Evolutionary conservation across 2,329 filamentous ascomycete genomes (phyloP).

Genomic region (Aureobasidium leucospermi): DNA sequence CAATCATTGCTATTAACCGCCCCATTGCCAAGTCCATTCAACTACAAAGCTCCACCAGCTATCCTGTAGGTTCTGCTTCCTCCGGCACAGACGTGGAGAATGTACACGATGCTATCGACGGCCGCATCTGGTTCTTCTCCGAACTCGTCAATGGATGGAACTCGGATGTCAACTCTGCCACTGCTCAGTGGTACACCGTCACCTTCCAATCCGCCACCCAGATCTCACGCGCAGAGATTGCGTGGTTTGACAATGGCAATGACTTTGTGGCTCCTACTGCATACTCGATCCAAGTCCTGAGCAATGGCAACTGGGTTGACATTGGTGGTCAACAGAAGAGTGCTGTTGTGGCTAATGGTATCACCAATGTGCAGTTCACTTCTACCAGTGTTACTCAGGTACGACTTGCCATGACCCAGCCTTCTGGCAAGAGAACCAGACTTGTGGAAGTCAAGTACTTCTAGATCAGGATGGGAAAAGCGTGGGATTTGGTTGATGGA

Average conservation of each 20-base stretch:
- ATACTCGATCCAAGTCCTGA: conserved; percentile 26
- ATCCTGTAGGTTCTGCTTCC: conserved; percentile 29
- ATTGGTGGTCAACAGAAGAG: conserved; percentile 20
- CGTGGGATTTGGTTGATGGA: no score
- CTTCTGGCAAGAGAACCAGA: conserved; percentile 27
- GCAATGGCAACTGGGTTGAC: conserved; percentile 24
- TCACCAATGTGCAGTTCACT: conserved; percentile 29
- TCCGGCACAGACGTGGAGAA: conserved; percentile 21
- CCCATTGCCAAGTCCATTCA: conserved; percentile 33
- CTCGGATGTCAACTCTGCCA: conserved; percentile 24
- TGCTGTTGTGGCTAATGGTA: conserved; percentile 29
- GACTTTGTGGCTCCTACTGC: conserved; percentile 25
- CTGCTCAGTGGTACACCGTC: conserved; percentile 31
- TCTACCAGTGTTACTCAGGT: conserved; percentile 22
- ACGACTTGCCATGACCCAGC: conserved; percentile 29
- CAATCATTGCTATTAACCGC: conserved; percentile 24
- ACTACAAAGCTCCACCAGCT: conserved; percentile 23
- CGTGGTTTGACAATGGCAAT: conserved; percentile 28
- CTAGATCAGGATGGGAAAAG: not conserved
- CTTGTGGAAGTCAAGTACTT: conserved; percentile 35
- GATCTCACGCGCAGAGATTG: conserved; percentile 29
- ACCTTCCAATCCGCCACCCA: conserved; percentile 28
- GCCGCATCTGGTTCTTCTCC: conserved; percentile 34
- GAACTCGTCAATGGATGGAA: conserved; percentile 35
- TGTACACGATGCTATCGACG: conserved; percentile 33